These are phyloP conservation scores for Albizia julibrissin DNA, from an alignment of 306 rosid genomes.

Conservation along the genomic window DNA sequence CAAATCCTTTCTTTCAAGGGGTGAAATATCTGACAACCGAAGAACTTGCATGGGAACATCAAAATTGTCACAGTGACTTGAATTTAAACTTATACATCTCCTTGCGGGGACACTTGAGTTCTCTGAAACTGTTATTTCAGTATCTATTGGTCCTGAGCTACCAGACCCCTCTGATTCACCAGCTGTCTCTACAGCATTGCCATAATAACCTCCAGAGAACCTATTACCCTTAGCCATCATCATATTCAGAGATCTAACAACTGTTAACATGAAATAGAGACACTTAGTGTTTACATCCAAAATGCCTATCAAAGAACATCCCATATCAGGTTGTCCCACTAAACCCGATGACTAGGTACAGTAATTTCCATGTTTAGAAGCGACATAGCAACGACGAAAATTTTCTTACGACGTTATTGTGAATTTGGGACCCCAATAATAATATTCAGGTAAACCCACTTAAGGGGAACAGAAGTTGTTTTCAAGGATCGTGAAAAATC, in stretches of 20 bases:
- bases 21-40: conserved; percentile 55
- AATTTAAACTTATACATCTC: conserved; percentile 65
- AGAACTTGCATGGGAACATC: conserved; percentile 53
- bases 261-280: not conserved
- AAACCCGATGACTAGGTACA: not conserved
- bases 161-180: conserved; percentile 87
- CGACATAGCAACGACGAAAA: not conserved
- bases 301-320: not conserved
- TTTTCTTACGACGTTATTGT: not conserved
- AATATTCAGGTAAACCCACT: not conserved
- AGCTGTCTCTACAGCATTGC: conserved; percentile 47
- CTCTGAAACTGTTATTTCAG: conserved; percentile 73
- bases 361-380: not conserved
- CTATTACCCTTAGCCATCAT: conserved; percentile 52
- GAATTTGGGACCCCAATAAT: not conserved
- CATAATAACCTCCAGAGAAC: conserved; percentile 55
- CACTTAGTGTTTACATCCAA: not conserved
- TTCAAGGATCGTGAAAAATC: not conserved
- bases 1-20: conserved; percentile 55
- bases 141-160: conserved; percentile 67
- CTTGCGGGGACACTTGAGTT: conserved; percentile 59
- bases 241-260: conserved; percentile 19
- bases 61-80: conserved; percentile 40
- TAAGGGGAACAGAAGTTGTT: not conserved
- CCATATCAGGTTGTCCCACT: not conserved